Base-by-base conservation (phyloP, 805 yeast species). In the Pichia scutulata region DNA sequence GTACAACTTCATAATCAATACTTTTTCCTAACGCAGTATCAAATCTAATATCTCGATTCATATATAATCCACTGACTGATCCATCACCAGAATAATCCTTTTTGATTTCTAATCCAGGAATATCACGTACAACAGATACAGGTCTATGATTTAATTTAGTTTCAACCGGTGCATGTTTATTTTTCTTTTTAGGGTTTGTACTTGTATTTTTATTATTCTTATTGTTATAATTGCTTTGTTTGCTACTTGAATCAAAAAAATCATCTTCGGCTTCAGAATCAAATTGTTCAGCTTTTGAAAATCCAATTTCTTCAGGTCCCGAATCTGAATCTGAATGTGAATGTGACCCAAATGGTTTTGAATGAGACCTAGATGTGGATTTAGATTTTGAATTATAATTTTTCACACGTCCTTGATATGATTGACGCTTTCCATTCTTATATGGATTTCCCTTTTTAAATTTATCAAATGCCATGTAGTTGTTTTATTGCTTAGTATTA, bases 91-190 rank as follows among this genome's bases (percentile, higher is more conserved):
- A 10, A 28, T 46, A 25, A 21, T 39, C 25, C 65, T 71, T 23
- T 70, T 68, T 23, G 66, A 60, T 45, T 71, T 73, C 21, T 43
- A 85, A 62, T 0, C 92, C 93, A 2, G 86, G 92, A 13, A 90
- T 82, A 42, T 82, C 81, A 56, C 98, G 75, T 37, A 88, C 72
- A 55, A 74, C 72, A 0, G 88, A 71, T 0, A 85, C 95, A 18
- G 82, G 84, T 55, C 70, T 76, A 65, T 43, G 40, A 22, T 85
- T 89, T 0, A 95, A 71, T 7, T 93, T 84, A 24, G 78, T 61
- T 61, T 87, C 97, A 2, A 81, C 70, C 13, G 99, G 99, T 0
- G 95, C 97, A 70, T 92, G 96, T 63, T 90, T 92, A 55, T 68
- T 74, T 58, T 72, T 77, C 57, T 74, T 75, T 44, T 52, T 57